Conservation (phyloP, 768 basidiomycete genomes). For the Paxillus involutus region DNA sequence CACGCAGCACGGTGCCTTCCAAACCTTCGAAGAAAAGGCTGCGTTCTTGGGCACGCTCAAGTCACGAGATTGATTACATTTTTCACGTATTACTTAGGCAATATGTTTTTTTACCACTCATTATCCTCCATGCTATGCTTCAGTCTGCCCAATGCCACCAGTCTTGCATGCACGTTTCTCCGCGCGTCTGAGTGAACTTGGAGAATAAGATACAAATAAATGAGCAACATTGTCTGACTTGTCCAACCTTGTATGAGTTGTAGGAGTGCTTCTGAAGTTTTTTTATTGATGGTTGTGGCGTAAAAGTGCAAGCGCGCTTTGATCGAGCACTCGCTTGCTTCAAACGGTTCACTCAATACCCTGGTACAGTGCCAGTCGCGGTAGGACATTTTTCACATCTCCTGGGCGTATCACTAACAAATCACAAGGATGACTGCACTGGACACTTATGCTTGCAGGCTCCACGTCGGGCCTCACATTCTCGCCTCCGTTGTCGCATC, state of each 20-base stretch:
- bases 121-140: constrained; percentile 41
- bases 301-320: background rate
- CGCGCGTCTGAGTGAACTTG: background rate
- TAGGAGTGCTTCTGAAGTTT: background rate
- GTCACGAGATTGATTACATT: constrained; percentile 61
- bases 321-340: background rate
- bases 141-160: constrained; percentile 30
- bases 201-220: background rate
- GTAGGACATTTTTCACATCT: constrained; percentile 29
- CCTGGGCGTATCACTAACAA: constrained; percentile 7
- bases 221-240: background rate
- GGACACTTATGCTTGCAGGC: constrained; percentile 79
- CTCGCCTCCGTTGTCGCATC: constrained; percentile 32
- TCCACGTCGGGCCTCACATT: constrained; percentile 70
- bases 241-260: background rate
- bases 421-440: constrained; percentile 65
- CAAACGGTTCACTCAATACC: constrained; percentile 2
- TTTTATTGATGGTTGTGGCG: background rate
- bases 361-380: constrained; percentile 41
- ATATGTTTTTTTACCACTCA: constrained; percentile 35
- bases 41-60: constrained; percentile 94
- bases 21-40: constrained; percentile 94
- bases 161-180: constrained; percentile 6
- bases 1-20: constrained; percentile 88
- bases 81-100: constrained; percentile 39